Conservation (phyloP, 768 basidiomycete genomes). For the Gelatoporia subvermispora region DNA sequence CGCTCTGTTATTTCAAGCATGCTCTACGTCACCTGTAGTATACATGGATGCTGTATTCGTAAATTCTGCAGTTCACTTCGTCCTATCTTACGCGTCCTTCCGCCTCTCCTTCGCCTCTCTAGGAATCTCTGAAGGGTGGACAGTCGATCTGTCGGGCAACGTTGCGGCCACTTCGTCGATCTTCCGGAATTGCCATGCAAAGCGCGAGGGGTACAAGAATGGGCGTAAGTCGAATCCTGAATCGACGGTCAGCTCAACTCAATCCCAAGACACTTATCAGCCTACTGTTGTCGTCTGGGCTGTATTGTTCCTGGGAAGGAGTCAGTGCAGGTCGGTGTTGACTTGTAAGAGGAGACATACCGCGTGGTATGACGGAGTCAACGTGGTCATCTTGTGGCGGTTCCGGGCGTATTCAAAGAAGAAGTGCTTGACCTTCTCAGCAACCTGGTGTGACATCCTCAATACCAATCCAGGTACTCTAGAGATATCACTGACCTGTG, state of each 20-base stretch:
- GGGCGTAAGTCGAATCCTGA: conserved; percentile 92
- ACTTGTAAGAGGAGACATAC: conserved; percentile 40
- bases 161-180: conserved; percentile 82
- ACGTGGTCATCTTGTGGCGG: conserved; percentile 96
- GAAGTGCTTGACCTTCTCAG: conserved; percentile 95
- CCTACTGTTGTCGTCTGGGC: conserved; percentile 93
- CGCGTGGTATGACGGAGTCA: conserved; percentile 92
- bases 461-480: background rate
- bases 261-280: conserved; percentile 5
- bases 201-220: conserved; percentile 91
- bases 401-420: conserved; percentile 97
- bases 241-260: conserved; percentile 9
- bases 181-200: conserved; percentile 95
- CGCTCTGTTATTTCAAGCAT: background rate
- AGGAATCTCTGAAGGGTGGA: too few relatives aligned
- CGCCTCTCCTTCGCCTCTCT: too few relatives aligned
- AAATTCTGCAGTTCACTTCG: conserved; percentile 19
- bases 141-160: conserved; percentile 64
- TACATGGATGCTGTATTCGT: background rate
- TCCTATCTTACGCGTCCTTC: conserved; percentile 21
- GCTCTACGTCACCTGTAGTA: background rate
- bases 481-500: conserved; percentile 48
- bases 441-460: conserved; percentile 54
- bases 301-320: conserved; percentile 76
- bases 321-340: background rate